Evolutionary conservation across 2,329 filamentous ascomycete genomes (phyloP).

Genomic region (Tolypocladium pustulatum): DNA sequence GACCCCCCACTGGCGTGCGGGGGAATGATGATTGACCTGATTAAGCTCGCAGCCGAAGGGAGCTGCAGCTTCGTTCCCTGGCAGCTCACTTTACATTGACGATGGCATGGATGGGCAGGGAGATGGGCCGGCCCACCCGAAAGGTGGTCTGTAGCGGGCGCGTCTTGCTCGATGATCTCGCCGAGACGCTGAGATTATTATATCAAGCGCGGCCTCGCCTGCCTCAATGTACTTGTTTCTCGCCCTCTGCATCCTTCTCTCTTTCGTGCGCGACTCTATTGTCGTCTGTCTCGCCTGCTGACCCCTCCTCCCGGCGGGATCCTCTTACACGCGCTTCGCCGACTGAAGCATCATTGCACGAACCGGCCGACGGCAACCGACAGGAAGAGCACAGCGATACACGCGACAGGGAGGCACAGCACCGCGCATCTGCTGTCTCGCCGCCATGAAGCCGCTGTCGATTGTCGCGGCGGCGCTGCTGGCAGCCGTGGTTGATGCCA

Average conservation of each 20-base stretch:
- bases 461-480: slow-evolving; percentile 20
- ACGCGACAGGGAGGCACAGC: not conserved
- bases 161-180: not conserved
- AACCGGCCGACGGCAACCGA: not conserved
- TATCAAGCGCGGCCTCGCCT: not conserved
- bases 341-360: not conserved
- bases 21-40: not conserved
- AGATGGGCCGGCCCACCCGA: too few relatives aligned
- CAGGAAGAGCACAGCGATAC: not conserved
- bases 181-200: not conserved
- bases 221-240: not conserved
- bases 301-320: not conserved
- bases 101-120: too few relatives aligned
- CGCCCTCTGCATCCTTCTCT: not conserved
- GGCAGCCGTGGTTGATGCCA: slow-evolving; percentile 16
- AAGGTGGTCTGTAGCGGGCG: too few relatives aligned
- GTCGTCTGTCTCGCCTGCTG: not conserved
- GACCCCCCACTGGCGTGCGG: not conserved
- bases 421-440: not conserved
- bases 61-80: too few relatives aligned
- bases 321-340: not conserved
- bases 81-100: too few relatives aligned
- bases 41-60: not conserved
- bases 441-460: slow-evolving; percentile 22
- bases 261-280: not conserved